Percentiles rank a stretch among this genome's conserved stretches.
These are phyloP conservation scores for Jatropha podagrica DNA, from an alignment of 441 rosid species.

Conservation along the genomic window DNA sequence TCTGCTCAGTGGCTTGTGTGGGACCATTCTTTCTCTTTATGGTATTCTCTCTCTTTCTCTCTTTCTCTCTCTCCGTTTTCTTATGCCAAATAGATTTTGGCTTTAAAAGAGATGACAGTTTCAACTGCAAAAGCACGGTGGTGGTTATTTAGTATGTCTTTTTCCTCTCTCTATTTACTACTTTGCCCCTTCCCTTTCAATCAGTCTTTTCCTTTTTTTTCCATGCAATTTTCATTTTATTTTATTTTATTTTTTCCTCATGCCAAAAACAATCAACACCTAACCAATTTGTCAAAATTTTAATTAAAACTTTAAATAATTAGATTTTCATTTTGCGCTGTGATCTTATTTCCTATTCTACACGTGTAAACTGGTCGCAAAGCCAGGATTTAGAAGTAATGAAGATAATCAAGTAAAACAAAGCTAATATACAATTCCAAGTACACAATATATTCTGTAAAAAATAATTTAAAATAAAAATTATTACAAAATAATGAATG, in stretches of 20 bases:
- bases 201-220: neutral
- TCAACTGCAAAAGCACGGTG: slow-evolving; percentile 30
- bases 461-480: too few species aligned
- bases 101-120: slow-evolving; percentile 27
- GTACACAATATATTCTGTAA: too few species aligned
- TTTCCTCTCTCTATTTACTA: slow-evolving; percentile 11
- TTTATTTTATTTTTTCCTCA: neutral
- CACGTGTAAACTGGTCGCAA: too few species aligned
- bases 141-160: slow-evolving; percentile 21
- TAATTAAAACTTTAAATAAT: too few species aligned
- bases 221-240: neutral
- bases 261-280: neutral
- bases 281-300: too few species aligned
- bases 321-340: too few species aligned
- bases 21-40: slow-evolving; percentile 12
- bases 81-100: slow-evolving; percentile 26
- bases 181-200: slow-evolving; percentile 4
- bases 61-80: slow-evolving; percentile 3
- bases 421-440: too few species aligned
- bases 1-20: slow-evolving; percentile 1
- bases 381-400: too few species aligned
- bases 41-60: neutral
- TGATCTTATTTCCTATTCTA: too few species aligned
- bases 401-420: too few species aligned
- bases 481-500: too few species aligned